A percentile compares a stretch with the other conserved stretches of the same genome.
Conservation (phyloP, 306 rosid species). For the Inga leiocalycina region DNA sequence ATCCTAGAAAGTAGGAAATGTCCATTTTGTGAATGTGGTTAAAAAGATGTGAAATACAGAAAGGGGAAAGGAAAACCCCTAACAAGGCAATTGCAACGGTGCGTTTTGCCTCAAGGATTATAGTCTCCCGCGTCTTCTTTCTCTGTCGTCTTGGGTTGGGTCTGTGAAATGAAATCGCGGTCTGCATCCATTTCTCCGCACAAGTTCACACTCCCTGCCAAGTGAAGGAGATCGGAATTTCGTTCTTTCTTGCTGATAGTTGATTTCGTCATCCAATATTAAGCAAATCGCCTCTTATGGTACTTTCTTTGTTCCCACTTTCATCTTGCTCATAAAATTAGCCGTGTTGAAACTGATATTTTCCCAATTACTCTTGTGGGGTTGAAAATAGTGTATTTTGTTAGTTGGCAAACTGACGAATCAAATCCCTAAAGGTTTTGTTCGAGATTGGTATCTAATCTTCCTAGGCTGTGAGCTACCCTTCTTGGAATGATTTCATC, state of each 20-base stretch:
- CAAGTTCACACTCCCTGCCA: background rate
- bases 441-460: constrained; percentile 1
- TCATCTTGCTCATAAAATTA: background rate
- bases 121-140: background rate
- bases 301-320: background rate
- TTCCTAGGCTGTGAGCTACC: too few species aligned
- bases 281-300: background rate
- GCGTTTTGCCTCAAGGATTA: background rate
- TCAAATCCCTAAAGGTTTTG: background rate
- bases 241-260: background rate
- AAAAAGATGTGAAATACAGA: too few species aligned
- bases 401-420: background rate
- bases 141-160: background rate
- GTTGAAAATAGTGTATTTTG: background rate
- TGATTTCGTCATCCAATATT: background rate
- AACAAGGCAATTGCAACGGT: background rate
- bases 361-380: background rate
- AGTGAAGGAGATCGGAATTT: background rate
- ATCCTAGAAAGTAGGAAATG: too few species aligned
- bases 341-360: background rate
- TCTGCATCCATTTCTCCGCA: background rate
- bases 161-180: background rate
- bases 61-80: too few species aligned
- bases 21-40: too few species aligned
- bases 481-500: constrained; percentile 29